These are phyloP conservation scores for Aspergillus ellipticus DNA, from an alignment of 495 filamentous ascomycete genomes.

Conservation along the genomic window DNA sequence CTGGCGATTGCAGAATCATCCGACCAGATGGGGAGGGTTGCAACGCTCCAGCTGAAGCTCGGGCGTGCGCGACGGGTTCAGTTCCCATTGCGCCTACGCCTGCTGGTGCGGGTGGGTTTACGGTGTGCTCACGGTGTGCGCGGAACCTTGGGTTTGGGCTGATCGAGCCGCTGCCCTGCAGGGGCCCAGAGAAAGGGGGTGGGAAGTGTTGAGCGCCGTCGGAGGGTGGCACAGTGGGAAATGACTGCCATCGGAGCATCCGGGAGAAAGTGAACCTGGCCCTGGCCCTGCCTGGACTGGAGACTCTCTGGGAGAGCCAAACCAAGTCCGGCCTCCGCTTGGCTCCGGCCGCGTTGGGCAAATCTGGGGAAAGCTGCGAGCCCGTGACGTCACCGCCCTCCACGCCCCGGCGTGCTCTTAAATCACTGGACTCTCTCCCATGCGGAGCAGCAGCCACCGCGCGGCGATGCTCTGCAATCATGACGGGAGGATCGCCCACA, in stretches of 20 bases:
- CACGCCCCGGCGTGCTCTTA: background rate
- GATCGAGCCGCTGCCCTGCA: background rate
- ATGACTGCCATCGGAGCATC: too few relatives aligned
- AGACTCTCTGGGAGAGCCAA: background rate
- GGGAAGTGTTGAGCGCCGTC: too few relatives aligned
- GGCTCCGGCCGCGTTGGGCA: background rate
- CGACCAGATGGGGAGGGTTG: constrained; percentile 14
- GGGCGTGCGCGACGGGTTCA: background rate
- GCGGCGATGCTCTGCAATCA: background rate
- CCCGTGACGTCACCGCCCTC: constrained; percentile 9
- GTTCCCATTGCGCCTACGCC: background rate
- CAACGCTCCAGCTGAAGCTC: background rate
- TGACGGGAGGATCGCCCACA: background rate
- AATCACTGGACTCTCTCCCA: background rate
- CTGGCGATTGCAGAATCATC: constrained; percentile 14
- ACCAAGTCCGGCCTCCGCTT: background rate
- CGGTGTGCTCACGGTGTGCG: too few relatives aligned
- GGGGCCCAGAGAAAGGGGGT: background rate
- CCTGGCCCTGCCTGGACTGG: too few relatives aligned
- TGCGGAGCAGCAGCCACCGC: background rate
- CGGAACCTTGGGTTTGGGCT: background rate
- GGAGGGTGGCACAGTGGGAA: background rate
- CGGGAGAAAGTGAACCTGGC: too few relatives aligned
- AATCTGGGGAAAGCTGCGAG: constrained; percentile 16
- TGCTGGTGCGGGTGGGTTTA: background rate